Conservation (phyloP, 768 basidiomycete genomes). For the Mycena belliarum region DNA sequence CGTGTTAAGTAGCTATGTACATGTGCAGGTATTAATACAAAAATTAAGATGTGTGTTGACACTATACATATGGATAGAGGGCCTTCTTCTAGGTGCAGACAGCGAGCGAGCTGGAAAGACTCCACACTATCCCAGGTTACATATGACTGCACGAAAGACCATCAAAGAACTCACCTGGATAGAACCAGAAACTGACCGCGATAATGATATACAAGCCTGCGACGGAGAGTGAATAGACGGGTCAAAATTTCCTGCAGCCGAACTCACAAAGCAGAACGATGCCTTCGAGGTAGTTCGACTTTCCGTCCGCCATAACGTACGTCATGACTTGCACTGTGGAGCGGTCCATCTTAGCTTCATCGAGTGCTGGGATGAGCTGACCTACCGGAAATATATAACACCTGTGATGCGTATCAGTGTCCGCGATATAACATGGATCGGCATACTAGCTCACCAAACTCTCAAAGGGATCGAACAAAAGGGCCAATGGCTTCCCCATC, state of each 20-base stretch:
- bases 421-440: constrained; percentile 24
- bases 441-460: constrained; percentile 43
- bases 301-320: constrained; percentile 83
- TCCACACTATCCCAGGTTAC: constrained; percentile 6
- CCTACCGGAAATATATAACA: constrained; percentile 52
- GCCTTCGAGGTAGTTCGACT: constrained; percentile 92
- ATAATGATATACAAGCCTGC: constrained; percentile 71
- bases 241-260: constrained; percentile 16
- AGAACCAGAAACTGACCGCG: constrained; percentile 74
- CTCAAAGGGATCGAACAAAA: constrained; percentile 88
- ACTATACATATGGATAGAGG: too few relatives aligned
- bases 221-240: not conserved
- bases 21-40: too few relatives aligned
- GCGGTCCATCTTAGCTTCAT: not conserved
- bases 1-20: not conserved
- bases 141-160: constrained; percentile 23
- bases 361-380: too few relatives aligned
- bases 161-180: constrained; percentile 40
- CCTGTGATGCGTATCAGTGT: constrained; percentile 27
- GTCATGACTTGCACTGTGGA: constrained; percentile 75
- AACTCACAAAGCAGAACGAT: constrained; percentile 66
- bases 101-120: constrained; percentile 2
- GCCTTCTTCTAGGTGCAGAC: constrained; percentile 5
- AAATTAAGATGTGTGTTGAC: too few relatives aligned
- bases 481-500: constrained; percentile 73